Evolutionary conservation across 352 stramenopile species (phyloP), one percentile per base, ranked within the genome.

Genomic region (Ophiocytium majus): DNA sequence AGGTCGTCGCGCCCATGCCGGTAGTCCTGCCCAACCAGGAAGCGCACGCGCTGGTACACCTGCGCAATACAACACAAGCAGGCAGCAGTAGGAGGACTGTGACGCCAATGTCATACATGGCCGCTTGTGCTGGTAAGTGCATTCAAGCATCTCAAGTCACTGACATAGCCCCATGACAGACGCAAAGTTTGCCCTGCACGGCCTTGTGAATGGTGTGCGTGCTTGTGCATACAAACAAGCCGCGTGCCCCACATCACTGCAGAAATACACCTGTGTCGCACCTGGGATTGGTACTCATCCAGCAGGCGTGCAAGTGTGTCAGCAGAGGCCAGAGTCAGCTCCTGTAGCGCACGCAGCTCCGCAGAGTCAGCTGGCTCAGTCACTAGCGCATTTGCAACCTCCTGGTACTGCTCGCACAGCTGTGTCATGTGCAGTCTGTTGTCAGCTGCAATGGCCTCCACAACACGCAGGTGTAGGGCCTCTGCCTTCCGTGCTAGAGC

Each of bases 1-100:
- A 97, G 91, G 66, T 98, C 94, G 64, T 98, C 95, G 0, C 94
- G 91, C 23, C 90, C 89, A 89, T 95, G 93, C 23, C 92, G 90
- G 84, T 93, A 96, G 80, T 95, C 92, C 78, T 97, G 93, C 37
- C 93, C 91, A 31, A 96, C 93, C 1, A 98, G 90, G 76, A 97
- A 97, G 80, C 43, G 80, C 19, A 80, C 83, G 10, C 85, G 34
- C 23, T 36, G 43, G 76, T 80, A 87, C 34, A 89, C 82, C 63
- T 88, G 19, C 19, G 9, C 0, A 0, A 76, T n/a, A 0, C 10
- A 32, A n/a, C n/a, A n/a, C n/a, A n/a, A n/a, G n/a, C n/a, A n/a
- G n/a, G n/a, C n/a, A n/a, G n/a, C n/a, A n/a, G n/a, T n/a, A n/a
- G n/a, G n/a, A n/a, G n/a, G n/a, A n/a, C n/a, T n/a, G n/a, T n/a